Conservation (phyloP, 495 filamentous ascomycete genomes). For the Aspergillus sclerotiicarbonarius region DNA sequence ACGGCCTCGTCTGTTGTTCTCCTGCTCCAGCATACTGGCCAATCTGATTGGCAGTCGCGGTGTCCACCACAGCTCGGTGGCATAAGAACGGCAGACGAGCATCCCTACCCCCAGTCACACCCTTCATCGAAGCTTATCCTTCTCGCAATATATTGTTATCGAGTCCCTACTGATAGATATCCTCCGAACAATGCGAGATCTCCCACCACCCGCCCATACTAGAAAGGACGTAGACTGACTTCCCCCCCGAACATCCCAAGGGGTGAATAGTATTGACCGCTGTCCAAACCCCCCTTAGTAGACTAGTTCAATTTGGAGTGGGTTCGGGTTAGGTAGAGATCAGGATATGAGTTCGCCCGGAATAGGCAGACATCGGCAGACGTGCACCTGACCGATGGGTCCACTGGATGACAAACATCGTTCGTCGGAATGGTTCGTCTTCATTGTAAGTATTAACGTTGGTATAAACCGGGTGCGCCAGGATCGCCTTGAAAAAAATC, state of each 20-base stretch:
- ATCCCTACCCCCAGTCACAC: neutral
- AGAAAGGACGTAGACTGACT: no score
- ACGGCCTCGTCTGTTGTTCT: neutral
- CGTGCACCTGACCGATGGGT: neutral
- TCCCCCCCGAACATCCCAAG: neutral
- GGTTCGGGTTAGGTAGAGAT: neutral
- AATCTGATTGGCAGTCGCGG: constrained; percentile 2
- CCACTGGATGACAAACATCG: neutral
- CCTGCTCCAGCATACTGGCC: neutral
- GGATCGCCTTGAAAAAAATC: neutral
- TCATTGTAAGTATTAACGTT: neutral
- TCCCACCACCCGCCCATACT: no score
- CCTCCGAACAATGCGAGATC: neutral
- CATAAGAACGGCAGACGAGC: neutral
- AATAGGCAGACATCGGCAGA: neutral
- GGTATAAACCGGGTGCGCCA: neutral
- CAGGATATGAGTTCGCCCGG: neutral
- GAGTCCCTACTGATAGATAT: neutral
- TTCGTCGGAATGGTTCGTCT: neutral
- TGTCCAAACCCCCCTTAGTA: neutral
- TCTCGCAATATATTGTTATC: neutral
- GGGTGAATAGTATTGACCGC: neutral
- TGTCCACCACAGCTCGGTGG: neutral
- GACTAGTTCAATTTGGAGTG: neutral
- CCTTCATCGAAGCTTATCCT: neutral